phyloP scores from a whole-genome alignment of 352 stramenopile species.

The Globisporangium emineosum region DNA sequence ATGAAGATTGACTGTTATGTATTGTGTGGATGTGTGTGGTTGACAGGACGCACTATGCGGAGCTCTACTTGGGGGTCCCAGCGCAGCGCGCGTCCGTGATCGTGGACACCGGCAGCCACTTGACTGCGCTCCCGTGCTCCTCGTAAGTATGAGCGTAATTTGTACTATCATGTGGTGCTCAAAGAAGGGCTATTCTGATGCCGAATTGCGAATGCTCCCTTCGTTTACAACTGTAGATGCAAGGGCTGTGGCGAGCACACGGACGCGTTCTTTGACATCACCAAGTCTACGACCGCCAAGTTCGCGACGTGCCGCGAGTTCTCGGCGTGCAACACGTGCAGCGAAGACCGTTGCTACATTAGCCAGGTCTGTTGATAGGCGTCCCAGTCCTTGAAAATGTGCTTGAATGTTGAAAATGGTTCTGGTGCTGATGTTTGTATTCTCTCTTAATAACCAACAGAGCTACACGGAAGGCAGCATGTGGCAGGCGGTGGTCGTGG shows the following conservation, averaged over 20 bases:
- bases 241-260: constrained; percentile 68
- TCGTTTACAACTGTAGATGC: constrained; percentile 29
- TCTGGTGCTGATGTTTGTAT: not conserved
- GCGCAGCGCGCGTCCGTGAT: constrained; percentile 84
- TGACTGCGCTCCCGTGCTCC: constrained; percentile 75
- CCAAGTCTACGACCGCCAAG: constrained; percentile 73
- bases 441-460: constrained; percentile 19
- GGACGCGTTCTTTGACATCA: constrained; percentile 65
- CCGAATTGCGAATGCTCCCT: not conserved
- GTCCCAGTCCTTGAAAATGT: too few relatives aligned
- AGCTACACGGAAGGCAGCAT: constrained; percentile 88
- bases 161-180: not conserved
- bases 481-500: constrained; percentile 77
- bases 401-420: not conserved
- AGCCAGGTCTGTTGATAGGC: constrained; percentile 61
- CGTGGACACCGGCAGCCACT: constrained; percentile 78
- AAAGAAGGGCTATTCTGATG: not conserved
- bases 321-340: constrained; percentile 45
- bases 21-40: constrained; percentile 1
- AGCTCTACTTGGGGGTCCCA: constrained; percentile 78
- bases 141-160: constrained; percentile 27
- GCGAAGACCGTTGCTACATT: constrained; percentile 66
- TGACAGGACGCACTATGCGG: constrained; percentile 77
- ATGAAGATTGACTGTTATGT: not conserved
- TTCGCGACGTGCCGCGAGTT: constrained; percentile 65